Evolutionary conservation across 1,139 yeast genomes (phyloP).

Genomic region (Debaryomyces singareniensis): DNA sequence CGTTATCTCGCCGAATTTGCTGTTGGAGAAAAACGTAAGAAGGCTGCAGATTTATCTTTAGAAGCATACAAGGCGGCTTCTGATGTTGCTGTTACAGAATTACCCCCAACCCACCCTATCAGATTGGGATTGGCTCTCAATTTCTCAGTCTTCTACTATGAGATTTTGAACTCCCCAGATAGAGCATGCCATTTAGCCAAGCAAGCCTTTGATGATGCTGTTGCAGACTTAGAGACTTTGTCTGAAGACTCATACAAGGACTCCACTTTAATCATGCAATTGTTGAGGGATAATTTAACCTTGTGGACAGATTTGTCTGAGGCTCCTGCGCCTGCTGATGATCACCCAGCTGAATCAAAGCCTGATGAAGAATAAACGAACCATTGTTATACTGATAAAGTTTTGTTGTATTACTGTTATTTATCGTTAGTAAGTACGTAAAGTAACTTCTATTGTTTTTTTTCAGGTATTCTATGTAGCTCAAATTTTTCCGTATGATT

Average conservation of each 20-base stretch:
- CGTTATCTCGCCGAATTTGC: conserved; percentile 98
- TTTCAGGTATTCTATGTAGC: not conserved
- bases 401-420: conserved; percentile 6
- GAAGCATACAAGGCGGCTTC: conserved; percentile 95
- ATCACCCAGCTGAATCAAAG: conserved; percentile 32
- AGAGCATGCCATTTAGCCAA: conserved; percentile 98
- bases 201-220: conserved; percentile 98
- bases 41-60: conserved; percentile 85
- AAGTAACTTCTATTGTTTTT: not conserved
- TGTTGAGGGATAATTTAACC: conserved; percentile 95
- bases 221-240: conserved; percentile 95
- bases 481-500: no score
- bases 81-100: conserved; percentile 93
- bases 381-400: conserved; percentile 6
- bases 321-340: conserved; percentile 62
- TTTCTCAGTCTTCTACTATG: conserved; percentile 97
- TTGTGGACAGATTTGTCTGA: conserved; percentile 98
- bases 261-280: conserved; percentile 97
- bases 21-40: conserved; percentile 83
- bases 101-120: conserved; percentile 98
- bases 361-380: conserved; percentile 30
- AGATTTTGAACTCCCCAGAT: conserved; percentile 95
- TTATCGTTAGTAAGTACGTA: conserved; percentile 3
- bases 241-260: conserved; percentile 98
- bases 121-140: conserved; percentile 96